phyloP scores from a whole-genome alignment of 1,284 basidiomycete genomes.

The Butyriboletus appendiculatus region DNA sequence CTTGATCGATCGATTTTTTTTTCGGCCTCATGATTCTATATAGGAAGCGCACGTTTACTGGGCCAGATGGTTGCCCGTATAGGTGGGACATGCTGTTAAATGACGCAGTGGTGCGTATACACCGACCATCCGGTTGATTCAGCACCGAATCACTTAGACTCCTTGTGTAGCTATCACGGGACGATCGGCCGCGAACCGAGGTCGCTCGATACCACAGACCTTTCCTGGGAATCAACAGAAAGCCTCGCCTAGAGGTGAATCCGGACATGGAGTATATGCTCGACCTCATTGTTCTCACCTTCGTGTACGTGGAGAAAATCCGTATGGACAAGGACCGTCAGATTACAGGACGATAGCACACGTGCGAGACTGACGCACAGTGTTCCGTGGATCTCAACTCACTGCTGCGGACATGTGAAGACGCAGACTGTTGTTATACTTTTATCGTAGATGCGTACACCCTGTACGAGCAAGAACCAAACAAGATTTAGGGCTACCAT shows the following conservation, averaged over 20 bases:
- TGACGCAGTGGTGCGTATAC: conserved; percentile 24
- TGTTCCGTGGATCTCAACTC: conserved; percentile 2
- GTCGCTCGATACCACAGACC: conserved; percentile 34
- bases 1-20: not conserved
- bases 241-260: conserved; percentile 36
- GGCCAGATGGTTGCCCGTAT: conserved; percentile 24
- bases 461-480: conserved; percentile 1
- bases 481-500: not conserved
- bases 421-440: conserved; percentile 5
- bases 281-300: conserved; percentile 43
- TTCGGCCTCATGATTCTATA: not conserved
- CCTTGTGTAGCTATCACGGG: conserved; percentile 20
- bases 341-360: conserved; percentile 5
- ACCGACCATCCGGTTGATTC: not conserved
- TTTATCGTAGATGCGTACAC: conserved; percentile 14
- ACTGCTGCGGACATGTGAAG: not conserved
- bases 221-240: conserved; percentile 21
- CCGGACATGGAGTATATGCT: conserved; percentile 37
- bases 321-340: conserved; percentile 32
- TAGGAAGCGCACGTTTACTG: conserved; percentile 34
- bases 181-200: conserved; percentile 18
- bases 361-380: conserved; percentile 4
- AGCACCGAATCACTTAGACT: not conserved
- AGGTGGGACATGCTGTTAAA: conserved; percentile 28
- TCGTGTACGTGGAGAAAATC: conserved; percentile 42